Base-by-base conservation (phyloP, 805 yeast species). In the Metschnikowia shivogae region DNA sequence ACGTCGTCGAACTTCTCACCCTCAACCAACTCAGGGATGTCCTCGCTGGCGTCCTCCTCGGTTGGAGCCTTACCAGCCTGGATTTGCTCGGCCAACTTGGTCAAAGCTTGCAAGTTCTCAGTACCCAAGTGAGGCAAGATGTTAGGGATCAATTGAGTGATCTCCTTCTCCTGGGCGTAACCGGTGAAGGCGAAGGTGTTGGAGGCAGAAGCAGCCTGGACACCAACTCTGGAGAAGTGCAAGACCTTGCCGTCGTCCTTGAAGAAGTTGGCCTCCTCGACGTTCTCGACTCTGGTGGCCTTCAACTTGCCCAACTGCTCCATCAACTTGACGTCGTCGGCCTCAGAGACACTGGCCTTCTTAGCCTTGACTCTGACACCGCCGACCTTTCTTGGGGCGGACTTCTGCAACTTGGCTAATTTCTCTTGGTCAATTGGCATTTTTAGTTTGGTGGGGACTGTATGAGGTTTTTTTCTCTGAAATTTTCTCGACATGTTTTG, bases 261-360 rank as follows among this genome's bases (percentile, higher is more conserved):
- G 86, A 93, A 90, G 79, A 92, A 87, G 82, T 90, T 92, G 64
- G 96, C 98, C 78, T 92, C 97, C 69, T 89, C 95, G 62, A 92
- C 84, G 63, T 86, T 89, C 57, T 86, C 89, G 60, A 92, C 74
- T 62, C 89, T 85, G 72, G 85, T 87, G 56, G 90, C 95, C 72
- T 86, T 84, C 68, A 92, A 78, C 76, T 90, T 89, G 70, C 82
- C 84, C 73, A 92, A 77, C 63, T 92, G 81, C 60, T 83, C 86
- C 74, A 88, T 89, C 69, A 92, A 79, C 74, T 90, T 89, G 70
- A 89, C 77, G 75, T 90, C 96, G 65, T 89, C 96, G 61, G 82
- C 89, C 72, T 86, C 89, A 60, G 79, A 68, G 66, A 76, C 72
- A 22, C 6, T 29, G 65, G 73, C 74, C 78, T 89, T 88, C 81